These are phyloP conservation scores for Penicillium digitatum DNA, from an alignment of 2,329 filamentous ascomycete genomes.

Conservation along the genomic window DNA sequence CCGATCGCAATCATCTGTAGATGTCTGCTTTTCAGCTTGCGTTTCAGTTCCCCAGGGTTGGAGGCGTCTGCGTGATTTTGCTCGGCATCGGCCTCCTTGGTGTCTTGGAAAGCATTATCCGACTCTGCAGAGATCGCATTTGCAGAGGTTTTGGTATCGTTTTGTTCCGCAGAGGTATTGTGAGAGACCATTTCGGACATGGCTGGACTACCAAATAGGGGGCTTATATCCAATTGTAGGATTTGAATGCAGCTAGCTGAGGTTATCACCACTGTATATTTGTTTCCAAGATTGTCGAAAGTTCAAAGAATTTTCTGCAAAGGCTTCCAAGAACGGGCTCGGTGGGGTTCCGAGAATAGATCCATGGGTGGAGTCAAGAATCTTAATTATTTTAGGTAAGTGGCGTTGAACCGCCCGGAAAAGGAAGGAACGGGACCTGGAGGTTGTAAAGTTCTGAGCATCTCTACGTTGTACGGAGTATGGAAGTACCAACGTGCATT, in stretches of 20 bases:
- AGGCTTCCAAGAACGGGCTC: conserved; percentile 3
- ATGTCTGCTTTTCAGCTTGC: conserved; percentile 23
- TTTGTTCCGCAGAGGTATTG: neutral
- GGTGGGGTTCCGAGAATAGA: conserved; percentile 6
- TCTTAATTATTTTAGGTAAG: conserved; percentile 21
- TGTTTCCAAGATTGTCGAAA: neutral
- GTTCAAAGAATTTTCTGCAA: conserved; percentile 12
- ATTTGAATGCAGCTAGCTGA: neutral
- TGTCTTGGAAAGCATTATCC: conserved; percentile 13
- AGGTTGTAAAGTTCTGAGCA: no score
- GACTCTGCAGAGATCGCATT: conserved; percentile 2
- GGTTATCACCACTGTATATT: neutral
- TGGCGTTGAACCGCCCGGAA: neutral
- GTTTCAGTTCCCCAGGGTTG: conserved; percentile 21
- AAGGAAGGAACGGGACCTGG: neutral
- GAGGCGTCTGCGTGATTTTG: conserved; percentile 11
- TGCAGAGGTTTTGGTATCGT: neutral
- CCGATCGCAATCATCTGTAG: conserved; percentile 27
- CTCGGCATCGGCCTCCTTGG: conserved; percentile 19
- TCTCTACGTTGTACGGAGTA: no score
- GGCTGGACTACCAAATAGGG: neutral
- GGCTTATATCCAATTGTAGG: neutral
- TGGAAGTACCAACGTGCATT: neutral
- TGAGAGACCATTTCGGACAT: conserved; percentile 14
- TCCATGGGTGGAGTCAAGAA: conserved; percentile 10